Percentiles rank a stretch among this genome's conserved stretches.
phyloP scores from a whole-genome alignment of 2,329 filamentous ascomycete species.

The Chaetomium olivaceum region DNA sequence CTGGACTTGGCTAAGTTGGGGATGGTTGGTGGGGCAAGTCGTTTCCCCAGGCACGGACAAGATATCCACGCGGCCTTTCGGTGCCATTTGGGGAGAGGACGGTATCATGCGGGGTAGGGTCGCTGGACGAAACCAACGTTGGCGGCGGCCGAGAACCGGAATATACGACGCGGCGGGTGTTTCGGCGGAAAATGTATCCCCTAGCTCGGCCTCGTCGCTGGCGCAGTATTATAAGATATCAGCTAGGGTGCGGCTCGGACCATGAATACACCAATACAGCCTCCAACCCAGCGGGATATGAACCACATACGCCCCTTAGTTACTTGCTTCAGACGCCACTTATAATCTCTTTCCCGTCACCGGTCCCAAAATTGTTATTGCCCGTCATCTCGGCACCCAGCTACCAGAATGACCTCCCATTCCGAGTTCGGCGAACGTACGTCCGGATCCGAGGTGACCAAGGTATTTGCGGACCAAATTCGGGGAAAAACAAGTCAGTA shows the following conservation, averaged over 20 bases:
- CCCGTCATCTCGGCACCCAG: background rate
- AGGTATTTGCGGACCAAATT: conserved; percentile 35
- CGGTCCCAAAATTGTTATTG: background rate
- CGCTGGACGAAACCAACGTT: background rate
- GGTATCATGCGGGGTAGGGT: conserved; percentile 14
- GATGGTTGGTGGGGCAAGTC: background rate
- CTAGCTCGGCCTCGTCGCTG: background rate
- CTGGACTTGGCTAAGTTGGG: background rate
- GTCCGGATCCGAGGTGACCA: conserved; percentile 40
- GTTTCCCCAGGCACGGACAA: conserved; percentile 7
- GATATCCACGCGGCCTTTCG: conserved; percentile 5
- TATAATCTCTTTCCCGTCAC: background rate
- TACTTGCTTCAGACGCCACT: background rate
- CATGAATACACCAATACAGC: background rate
- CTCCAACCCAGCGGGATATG: background rate
- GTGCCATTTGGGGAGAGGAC: background rate
- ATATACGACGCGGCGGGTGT: background rate
- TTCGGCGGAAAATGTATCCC: conserved; percentile 21
- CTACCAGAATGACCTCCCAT: conserved; percentile 39
- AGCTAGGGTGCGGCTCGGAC: background rate
- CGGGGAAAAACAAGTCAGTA: conserved; percentile 37
- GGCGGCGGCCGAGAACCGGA: background rate
- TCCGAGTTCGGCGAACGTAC: conserved; percentile 39
- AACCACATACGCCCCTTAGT: background rate
- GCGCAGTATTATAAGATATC: background rate